Percentiles rank a stretch among this genome's conserved stretches.
phyloP scores from a whole-genome alignment of 1,284 basidiomycete genomes.

The Veloboletus limbatus region DNA sequence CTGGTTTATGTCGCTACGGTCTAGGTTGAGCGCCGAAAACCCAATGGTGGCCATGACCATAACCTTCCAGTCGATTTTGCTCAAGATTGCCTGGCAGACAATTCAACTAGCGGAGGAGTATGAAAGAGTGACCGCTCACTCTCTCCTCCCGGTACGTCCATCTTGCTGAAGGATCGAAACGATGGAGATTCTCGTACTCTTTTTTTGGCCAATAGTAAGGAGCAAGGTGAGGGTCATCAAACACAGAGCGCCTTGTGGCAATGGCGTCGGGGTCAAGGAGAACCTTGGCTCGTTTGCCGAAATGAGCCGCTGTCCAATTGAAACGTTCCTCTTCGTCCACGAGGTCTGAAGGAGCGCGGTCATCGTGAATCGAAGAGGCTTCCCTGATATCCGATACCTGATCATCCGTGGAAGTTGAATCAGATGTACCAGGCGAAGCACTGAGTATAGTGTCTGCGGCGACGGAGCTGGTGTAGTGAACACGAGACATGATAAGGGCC shows the following conservation, averaged over 20 bases:
- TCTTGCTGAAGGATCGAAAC: constrained; percentile 62
- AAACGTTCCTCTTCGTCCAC: constrained; percentile 9
- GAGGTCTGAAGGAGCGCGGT: constrained; percentile 1
- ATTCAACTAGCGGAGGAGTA: too few relatives aligned
- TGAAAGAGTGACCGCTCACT: too few relatives aligned
- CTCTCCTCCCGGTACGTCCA: constrained; percentile 71
- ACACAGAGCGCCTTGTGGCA: constrained; percentile 45
- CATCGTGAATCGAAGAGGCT: not conserved
- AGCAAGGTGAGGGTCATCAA: constrained; percentile 51
- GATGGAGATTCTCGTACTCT: constrained; percentile 60
- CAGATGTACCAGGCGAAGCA: not conserved
- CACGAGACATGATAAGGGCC: too few relatives aligned
- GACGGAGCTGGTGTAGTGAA: too few relatives aligned
- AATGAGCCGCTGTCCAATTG: constrained; percentile 2
- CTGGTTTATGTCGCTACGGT: constrained; percentile 51
- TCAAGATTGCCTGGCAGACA: constrained; percentile 28
- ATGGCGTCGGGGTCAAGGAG: constrained; percentile 4
- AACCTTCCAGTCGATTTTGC: constrained; percentile 50
- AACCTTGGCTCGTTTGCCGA: not conserved
- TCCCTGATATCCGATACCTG: not conserved
- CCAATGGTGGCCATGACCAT: constrained; percentile 46
- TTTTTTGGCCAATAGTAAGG: constrained; percentile 53
- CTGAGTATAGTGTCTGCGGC: not conserved
- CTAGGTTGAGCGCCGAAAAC: constrained; percentile 46
- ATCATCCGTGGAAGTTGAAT: not conserved